Percentiles rank a stretch among this genome's conserved stretches.
Evolutionary conservation across 306 rosid genomes (phyloP).

Genomic region (Echinosophora koreensis): DNA sequence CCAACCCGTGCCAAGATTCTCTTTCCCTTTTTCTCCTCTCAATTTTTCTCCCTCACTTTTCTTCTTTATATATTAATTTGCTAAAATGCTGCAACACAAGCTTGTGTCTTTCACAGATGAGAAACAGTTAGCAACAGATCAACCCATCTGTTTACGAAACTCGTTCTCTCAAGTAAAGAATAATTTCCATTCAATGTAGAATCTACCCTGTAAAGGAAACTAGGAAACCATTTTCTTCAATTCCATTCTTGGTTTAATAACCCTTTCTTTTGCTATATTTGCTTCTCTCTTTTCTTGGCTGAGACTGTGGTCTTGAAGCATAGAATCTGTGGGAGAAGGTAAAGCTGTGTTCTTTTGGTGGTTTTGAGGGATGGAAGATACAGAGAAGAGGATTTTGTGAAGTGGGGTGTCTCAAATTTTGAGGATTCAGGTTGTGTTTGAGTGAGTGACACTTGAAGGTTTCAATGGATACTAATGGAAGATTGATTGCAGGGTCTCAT

Average conservation of each 20-base stretch:
- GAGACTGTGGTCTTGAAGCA: conserved; percentile 26
- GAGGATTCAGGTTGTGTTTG: neutral
- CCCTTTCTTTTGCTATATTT: neutral
- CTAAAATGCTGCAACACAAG: neutral
- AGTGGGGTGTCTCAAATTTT: no score
- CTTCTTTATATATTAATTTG: conserved; percentile 3
- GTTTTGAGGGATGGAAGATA: conserved; percentile 28
- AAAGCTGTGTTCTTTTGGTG: conserved; percentile 38
- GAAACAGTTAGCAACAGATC: neutral
- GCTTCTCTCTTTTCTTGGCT: conserved; percentile 37
- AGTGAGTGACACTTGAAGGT: neutral
- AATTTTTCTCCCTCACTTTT: neutral
- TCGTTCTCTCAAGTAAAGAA: conserved; percentile 59
- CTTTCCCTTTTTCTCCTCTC: neutral
- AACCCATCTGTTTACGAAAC: conserved; percentile 28
- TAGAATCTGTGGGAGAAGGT: neutral
- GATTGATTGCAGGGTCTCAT: conserved; percentile 81
- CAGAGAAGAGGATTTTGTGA: conserved; percentile 2
- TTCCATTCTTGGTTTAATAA: conserved; percentile 34
- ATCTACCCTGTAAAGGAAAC: neutral
- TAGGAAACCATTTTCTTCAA: conserved; percentile 1
- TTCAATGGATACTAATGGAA: conserved; percentile 71
- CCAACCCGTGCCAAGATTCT: conserved; percentile 44
- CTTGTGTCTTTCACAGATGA: conserved; percentile 26
- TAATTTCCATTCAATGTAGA: conserved; percentile 34